phyloP scores from a whole-genome alignment of 169 alveolate species.

The Sarcocystis neurona region DNA sequence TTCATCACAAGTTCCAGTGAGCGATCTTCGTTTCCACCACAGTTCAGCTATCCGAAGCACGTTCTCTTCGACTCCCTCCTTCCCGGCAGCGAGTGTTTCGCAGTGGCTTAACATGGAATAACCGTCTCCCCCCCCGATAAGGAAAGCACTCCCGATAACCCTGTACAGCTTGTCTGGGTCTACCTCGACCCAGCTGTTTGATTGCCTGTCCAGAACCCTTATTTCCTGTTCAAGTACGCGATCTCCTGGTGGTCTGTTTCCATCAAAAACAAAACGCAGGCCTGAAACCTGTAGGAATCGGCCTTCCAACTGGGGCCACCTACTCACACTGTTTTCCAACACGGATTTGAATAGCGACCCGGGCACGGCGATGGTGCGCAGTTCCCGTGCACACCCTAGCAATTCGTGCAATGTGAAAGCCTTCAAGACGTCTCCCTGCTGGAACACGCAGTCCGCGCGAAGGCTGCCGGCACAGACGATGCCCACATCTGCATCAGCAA shows the following conservation, averaged over 20 bases:
- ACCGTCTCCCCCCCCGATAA: conserved; percentile 16
- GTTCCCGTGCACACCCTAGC: conserved; percentile 75
- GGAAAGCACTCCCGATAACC: neutral
- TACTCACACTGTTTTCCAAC: conserved; percentile 74
- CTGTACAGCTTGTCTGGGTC: neutral
- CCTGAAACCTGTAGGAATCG: conserved; percentile 81
- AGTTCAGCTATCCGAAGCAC: no score
- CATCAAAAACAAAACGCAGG: conserved; percentile 37
- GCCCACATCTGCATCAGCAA: conserved; percentile 75
- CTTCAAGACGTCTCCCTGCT: conserved; percentile 72
- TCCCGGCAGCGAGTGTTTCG: no score
- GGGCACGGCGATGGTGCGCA: conserved; percentile 68
- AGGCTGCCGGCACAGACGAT: conserved; percentile 81
- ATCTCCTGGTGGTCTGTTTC: neutral
- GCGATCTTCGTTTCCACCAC: no score
- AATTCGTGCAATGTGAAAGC: conserved; percentile 65
- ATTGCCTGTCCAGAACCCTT: neutral
- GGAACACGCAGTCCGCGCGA: conserved; percentile 77
- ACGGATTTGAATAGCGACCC: conserved; percentile 67
- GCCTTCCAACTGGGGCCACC: conserved; percentile 83
- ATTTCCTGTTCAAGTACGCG: neutral
- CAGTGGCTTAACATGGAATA: neutral
- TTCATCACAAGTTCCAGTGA: no score
- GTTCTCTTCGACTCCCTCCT: no score
- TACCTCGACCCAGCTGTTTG: neutral